These are phyloP conservation scores for Daphne laureola DNA, from an alignment of 441 rosid genomes.

Conservation along the genomic window DNA sequence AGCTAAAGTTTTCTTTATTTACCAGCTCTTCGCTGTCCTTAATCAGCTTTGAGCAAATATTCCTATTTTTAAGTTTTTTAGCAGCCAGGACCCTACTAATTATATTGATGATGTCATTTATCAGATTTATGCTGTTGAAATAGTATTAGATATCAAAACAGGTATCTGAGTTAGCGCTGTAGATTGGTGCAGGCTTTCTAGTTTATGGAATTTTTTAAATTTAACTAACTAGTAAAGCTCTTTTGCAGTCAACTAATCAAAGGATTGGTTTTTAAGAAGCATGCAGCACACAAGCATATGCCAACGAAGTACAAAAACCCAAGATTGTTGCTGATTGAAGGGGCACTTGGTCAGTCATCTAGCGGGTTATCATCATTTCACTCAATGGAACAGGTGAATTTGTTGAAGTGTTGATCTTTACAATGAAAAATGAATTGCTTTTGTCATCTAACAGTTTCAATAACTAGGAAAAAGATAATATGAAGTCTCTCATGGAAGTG, in stretches of 20 bases:
- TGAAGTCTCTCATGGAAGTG: constrained; percentile 51
- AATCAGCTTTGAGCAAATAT: no score
- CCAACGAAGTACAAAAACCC: constrained; percentile 72
- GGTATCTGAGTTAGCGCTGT: not conserved
- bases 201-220: not conserved
- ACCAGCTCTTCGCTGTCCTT: no score
- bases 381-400: constrained; percentile 63
- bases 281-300: constrained; percentile 98
- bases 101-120: no score
- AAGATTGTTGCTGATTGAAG: constrained; percentile 62
- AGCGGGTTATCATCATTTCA: constrained; percentile 69
- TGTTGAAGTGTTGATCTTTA: constrained; percentile 4
- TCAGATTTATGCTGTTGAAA: no score
- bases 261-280: constrained; percentile 93
- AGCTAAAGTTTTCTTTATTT: no score
- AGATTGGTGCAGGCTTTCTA: not conserved
- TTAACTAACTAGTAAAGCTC: not conserved
- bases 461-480: constrained; percentile 56
- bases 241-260: constrained; percentile 69
- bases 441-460: constrained; percentile 19
- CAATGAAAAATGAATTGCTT: constrained; percentile 1
- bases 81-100: no score
- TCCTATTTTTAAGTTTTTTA: no score
- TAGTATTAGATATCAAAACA: no score
- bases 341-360: constrained; percentile 67